Evolutionary conservation across 1,139 yeast genomes (phyloP).

Genomic region (Taiozyma onychis): DNA sequence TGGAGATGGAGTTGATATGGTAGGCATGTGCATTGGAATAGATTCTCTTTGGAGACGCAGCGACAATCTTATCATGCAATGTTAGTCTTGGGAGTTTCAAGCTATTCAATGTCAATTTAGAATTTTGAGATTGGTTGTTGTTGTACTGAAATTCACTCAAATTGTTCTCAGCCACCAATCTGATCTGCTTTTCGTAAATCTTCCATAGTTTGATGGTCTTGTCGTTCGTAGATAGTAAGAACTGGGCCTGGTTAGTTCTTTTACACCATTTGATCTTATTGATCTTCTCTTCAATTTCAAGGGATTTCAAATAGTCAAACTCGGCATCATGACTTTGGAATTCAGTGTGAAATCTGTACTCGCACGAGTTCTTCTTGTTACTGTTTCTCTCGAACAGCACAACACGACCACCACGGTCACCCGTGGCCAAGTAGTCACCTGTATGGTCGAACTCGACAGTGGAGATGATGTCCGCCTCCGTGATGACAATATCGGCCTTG

Average conservation of each 20-base stretch:
- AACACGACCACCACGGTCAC: conserved; percentile 98
- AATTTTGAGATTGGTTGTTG: conserved; percentile 9
- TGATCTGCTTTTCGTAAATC: conserved; percentile 84
- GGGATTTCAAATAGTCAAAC: conserved; percentile 90
- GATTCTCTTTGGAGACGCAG: conserved; percentile 89
- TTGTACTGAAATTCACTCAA: conserved; percentile 29
- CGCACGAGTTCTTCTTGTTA: conserved; percentile 68
- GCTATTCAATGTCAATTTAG: conserved; percentile 27
- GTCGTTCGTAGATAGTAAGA: conserved; percentile 87
- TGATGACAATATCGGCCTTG: conserved; percentile 93
- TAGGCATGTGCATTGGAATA: conserved; percentile 97
- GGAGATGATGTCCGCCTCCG: conserved; percentile 96
- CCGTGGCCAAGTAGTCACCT: conserved; percentile 95
- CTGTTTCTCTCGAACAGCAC: conserved; percentile 91
- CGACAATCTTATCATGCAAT: conserved; percentile 88
- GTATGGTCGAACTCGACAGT: conserved; percentile 95
- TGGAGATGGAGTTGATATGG: conserved; percentile 92
- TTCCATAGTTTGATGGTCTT: conserved; percentile 98
- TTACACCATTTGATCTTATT: conserved; percentile 96
- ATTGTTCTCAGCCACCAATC: conserved; percentile 89
- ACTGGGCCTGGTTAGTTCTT: conserved; percentile 83
- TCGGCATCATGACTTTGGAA: conserved; percentile 99
- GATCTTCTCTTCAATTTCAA: conserved; percentile 97
- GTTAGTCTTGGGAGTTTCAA: conserved; percentile 83
- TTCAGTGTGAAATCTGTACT: conserved; percentile 92